Base-by-base conservation (phyloP, 2,329 filamentous ascomycete species). In the Aureobasidium lini region DNA sequence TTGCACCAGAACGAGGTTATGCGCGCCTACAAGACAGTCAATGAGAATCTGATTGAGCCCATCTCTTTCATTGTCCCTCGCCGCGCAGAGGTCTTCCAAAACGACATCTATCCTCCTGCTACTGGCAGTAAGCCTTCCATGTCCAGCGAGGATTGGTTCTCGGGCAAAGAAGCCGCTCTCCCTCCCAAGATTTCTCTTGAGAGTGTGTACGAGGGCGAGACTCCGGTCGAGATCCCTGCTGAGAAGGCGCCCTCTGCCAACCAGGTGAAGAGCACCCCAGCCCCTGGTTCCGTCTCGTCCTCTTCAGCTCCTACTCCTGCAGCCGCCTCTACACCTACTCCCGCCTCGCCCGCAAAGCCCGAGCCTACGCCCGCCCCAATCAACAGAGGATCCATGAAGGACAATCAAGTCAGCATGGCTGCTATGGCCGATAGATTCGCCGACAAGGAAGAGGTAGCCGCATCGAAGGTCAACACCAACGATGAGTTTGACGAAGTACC, bases 41-140 rank as follows among this genome's bases (percentile, higher is more conserved):
- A 92, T 74, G 94, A 99, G 72, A 74, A 79, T 48, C 96, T 95
- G 76, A 90, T 99, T 67, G 94, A 99, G 76, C 94, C 94, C 42
- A 89, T 99, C 70, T 96, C 94, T 1, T 99, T 99, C 77, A 95
- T 95, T 58, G 94, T 97, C 1, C 94, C 94, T 50, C 86, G 94
- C 64, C 85, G 94, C 64, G 90, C 94, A 59, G 91, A 96, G 75
- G 90, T 88, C 54, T 96, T 96, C 84, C 93, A 97, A 76, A 90
- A 91, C 62, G 94, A 99, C 71, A 96, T 99, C 68, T 99, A 90
- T 74, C 94, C 93, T 43, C 93, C 94, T 10, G 87, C 91, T 11
- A 80, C 81, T 59, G 93, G 94, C 62, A 73, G 83, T 57, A 95
- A 90, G 75, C 84, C 94, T 52, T 92, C 88, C 61, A 83, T 95